Percentiles rank a stretch among this genome's conserved stretches.
Conservation (phyloP, 139 green algal species). For the Spirogloea muscicola region DNA sequence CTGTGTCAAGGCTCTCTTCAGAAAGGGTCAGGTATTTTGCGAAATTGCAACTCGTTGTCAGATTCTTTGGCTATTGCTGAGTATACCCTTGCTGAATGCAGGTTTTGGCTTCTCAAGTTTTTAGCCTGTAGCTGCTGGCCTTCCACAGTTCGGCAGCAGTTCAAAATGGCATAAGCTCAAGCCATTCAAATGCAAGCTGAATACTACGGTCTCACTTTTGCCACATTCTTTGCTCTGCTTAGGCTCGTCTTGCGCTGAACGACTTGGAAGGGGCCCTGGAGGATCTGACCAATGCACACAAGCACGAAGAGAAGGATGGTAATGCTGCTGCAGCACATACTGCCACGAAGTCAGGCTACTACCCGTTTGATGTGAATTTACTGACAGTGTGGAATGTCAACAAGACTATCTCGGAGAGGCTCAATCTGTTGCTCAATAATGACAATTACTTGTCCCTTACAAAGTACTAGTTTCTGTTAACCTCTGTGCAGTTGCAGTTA, state of each 20-base stretch:
- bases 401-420: background rate
- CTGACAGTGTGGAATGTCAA: background rate
- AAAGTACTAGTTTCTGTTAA: constrained; percentile 3
- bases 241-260: background rate
- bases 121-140: background rate
- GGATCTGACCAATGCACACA: background rate
- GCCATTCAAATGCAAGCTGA: too few relatives aligned
- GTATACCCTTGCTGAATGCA: background rate
- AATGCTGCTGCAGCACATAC: background rate
- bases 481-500: background rate
- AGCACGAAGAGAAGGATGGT: background rate
- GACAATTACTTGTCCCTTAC: too few relatives aligned
- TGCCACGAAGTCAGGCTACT: background rate
- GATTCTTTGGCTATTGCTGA: background rate
- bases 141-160: too few relatives aligned
- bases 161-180: too few relatives aligned
- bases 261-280: background rate
- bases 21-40: background rate
- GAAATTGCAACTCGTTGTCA: background rate
- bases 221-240: background rate
- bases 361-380: background rate
- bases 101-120: background rate
- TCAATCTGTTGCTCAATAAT: too few relatives aligned
- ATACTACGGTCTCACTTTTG: too few relatives aligned
- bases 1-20: background rate